Conservation (phyloP, 1,284 basidiomycete genomes). For the Meira miltonrushii region DNA sequence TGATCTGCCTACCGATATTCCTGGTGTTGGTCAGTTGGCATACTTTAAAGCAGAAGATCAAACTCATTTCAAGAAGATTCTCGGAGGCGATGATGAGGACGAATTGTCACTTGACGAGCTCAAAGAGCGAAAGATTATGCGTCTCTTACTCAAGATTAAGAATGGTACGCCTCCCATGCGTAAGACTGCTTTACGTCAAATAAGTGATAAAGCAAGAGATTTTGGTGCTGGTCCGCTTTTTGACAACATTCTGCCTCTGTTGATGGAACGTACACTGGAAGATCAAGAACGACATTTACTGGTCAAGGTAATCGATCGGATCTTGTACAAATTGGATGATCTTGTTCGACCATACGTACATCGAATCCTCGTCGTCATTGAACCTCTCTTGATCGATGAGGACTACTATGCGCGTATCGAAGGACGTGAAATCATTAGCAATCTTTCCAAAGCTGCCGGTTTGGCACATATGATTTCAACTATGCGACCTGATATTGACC, state of each 20-base stretch:
- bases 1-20: conserved; percentile 95
- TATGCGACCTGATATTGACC: conserved; percentile 99
- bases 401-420: conserved; percentile 99
- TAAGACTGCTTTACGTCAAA: conserved; percentile 93
- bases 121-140: conserved; percentile 99
- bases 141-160: conserved; percentile 98
- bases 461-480: conserved; percentile 99
- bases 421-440: conserved; percentile 98
- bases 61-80: conserved; percentile 92
- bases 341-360: conserved; percentile 98
- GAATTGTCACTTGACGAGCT: conserved; percentile 89
- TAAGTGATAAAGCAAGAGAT: conserved; percentile 98
- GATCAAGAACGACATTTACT: conserved; percentile 97
- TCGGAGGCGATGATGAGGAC: conserved; percentile 83
- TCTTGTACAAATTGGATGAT: conserved; percentile 98
- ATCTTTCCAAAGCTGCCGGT: conserved; percentile 96
- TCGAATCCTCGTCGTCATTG: conserved; percentile 98
- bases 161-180: conserved; percentile 97
- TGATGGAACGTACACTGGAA: conserved; percentile 98
- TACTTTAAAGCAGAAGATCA: conserved; percentile 99
- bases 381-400: conserved; percentile 96
- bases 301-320: conserved; percentile 98
- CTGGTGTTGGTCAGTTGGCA: conserved; percentile 90
- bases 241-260: conserved; percentile 94
- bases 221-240: conserved; percentile 98